Percentiles rank a stretch among this genome's conserved stretches.
These are phyloP conservation scores for Trypanosoma vivax DNA, from an alignment of 208 protist species.

Conservation along the genomic window DNA sequence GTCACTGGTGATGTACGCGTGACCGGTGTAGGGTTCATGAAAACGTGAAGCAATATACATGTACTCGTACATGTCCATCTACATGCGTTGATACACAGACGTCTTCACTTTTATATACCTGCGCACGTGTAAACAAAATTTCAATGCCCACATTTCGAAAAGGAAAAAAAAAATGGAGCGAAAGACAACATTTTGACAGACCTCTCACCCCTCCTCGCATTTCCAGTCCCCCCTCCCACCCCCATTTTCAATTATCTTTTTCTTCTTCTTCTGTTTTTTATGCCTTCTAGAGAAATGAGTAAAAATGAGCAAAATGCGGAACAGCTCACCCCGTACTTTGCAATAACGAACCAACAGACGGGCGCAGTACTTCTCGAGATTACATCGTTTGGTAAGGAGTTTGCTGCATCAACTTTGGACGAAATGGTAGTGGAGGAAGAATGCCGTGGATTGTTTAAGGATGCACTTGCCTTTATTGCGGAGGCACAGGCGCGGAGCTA, in stretches of 20 bases:
- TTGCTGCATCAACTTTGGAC: no score
- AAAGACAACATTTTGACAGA: no score
- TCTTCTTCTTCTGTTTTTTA: constrained; percentile 17
- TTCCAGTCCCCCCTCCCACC: background rate
- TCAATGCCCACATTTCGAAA: no score
- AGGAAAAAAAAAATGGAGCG: no score
- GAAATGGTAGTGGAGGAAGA: constrained; percentile 2
- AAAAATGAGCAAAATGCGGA: background rate
- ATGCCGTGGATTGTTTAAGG: constrained; percentile 24
- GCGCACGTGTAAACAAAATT: no score
- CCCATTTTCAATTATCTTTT: background rate
- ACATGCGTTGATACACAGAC: no score
- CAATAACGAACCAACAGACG: constrained; percentile 16
- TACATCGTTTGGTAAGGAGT: constrained; percentile 3
- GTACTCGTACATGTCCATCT: no score
- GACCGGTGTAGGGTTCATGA: no score
- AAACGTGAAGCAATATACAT: no score
- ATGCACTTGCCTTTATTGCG: constrained; percentile 38
- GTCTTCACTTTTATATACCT: no score
- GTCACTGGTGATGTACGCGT: no score
- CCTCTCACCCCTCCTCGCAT: background rate
- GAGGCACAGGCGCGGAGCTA: constrained; percentile 53
- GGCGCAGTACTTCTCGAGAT: constrained; percentile 24
- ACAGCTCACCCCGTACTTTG: constrained; percentile 1
- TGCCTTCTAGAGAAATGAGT: constrained; percentile 1